Percentiles rank a stretch among this genome's conserved stretches.
phyloP scores from a whole-genome alignment of 2,329 filamentous ascomycete species.

The Hypocrella siamensis region DNA sequence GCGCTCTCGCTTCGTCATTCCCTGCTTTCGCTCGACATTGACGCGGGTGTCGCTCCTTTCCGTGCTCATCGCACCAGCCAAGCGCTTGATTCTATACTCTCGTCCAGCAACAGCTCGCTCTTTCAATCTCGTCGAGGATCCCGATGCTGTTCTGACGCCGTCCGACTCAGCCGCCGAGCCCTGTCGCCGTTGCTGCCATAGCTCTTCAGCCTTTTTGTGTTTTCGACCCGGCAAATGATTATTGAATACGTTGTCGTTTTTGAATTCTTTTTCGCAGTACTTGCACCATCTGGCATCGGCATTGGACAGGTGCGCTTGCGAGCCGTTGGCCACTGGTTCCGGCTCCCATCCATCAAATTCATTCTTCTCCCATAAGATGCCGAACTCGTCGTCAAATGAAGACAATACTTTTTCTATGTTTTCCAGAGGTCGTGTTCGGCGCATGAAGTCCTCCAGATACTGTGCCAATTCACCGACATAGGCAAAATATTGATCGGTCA shows the following conservation, averaged over 20 bases:
- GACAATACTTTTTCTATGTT: slow-evolving; percentile 65
- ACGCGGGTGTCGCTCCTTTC: slow-evolving; percentile 80
- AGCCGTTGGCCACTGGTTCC: slow-evolving; percentile 26
- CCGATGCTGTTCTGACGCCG: slow-evolving; percentile 9
- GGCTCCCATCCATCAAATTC: slow-evolving; percentile 65
- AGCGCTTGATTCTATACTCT: slow-evolving; percentile 66
- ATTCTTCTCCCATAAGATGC: slow-evolving; percentile 65
- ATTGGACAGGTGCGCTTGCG: slow-evolving; percentile 15
- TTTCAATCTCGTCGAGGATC: slow-evolving; percentile 48
- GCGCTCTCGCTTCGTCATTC: slow-evolving; percentile 93
- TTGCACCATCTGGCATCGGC: slow-evolving; percentile 70
- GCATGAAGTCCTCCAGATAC: slow-evolving; percentile 82
- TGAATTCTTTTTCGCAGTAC: slow-evolving; percentile 89
- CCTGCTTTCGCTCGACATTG: slow-evolving; percentile 91
- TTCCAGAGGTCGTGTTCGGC: slow-evolving; percentile 70
- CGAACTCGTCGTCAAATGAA: slow-evolving; percentile 71
- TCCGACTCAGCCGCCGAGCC: slow-evolving; percentile 17
- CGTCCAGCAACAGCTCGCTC: slow-evolving; percentile 82
- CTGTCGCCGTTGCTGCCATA: slow-evolving; percentile 33
- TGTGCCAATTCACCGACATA: slow-evolving; percentile 68
- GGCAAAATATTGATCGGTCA: slow-evolving; percentile 83
- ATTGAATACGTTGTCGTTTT: slow-evolving; percentile 89
- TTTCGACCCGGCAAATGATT: slow-evolving; percentile 82
- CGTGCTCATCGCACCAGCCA: slow-evolving; percentile 69
- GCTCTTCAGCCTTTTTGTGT: slow-evolving; percentile 58